These are phyloP conservation scores for Pseudocercospora fijiensis DNA, from an alignment of 2,329 filamentous ascomycete species.

Conservation along the genomic window DNA sequence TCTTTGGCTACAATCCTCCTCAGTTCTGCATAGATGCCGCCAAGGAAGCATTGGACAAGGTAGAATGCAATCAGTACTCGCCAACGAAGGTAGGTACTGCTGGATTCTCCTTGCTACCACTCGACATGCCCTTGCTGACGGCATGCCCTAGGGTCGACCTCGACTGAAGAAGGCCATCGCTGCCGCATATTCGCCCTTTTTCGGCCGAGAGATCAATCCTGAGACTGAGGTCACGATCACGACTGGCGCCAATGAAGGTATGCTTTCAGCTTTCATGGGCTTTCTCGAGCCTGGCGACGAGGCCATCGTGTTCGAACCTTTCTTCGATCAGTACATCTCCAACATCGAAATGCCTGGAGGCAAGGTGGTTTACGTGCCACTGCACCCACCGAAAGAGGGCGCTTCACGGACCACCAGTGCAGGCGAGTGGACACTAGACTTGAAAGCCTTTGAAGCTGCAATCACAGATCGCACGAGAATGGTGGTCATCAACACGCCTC, in stretches of 20 bases:
- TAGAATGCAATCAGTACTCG: constrained; percentile 98
- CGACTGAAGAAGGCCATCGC: constrained; percentile 90
- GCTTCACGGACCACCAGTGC: constrained; percentile 78
- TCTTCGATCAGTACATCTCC: constrained; percentile 98
- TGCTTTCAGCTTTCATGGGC: constrained; percentile 96
- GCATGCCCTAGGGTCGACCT: constrained; percentile 64
- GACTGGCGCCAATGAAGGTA: constrained; percentile 86
- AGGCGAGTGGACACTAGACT: constrained; percentile 83
- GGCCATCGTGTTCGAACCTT: constrained; percentile 96
- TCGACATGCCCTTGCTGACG: constrained; percentile 20
- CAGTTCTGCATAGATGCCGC: constrained; percentile 87
- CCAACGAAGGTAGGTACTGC: constrained; percentile 73
- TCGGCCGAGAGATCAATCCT: constrained; percentile 76
- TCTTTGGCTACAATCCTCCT: constrained; percentile 93
- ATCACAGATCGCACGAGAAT: constrained; percentile 90
- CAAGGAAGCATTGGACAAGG: constrained; percentile 80
- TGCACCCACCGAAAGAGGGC: constrained; percentile 82
- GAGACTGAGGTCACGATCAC: constrained; percentile 94
- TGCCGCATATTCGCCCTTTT: constrained; percentile 86
- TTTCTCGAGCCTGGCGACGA: constrained; percentile 94
- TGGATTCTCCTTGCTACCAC: not conserved
- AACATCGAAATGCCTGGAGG: constrained; percentile 99
- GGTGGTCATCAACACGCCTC: constrained; percentile 86
- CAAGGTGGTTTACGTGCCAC: constrained; percentile 90
- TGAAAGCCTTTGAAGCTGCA: constrained; percentile 74